Base-by-base conservation (phyloP, 1,284 basidiomycete genomes). In the Inonotus hispidus region DNA sequence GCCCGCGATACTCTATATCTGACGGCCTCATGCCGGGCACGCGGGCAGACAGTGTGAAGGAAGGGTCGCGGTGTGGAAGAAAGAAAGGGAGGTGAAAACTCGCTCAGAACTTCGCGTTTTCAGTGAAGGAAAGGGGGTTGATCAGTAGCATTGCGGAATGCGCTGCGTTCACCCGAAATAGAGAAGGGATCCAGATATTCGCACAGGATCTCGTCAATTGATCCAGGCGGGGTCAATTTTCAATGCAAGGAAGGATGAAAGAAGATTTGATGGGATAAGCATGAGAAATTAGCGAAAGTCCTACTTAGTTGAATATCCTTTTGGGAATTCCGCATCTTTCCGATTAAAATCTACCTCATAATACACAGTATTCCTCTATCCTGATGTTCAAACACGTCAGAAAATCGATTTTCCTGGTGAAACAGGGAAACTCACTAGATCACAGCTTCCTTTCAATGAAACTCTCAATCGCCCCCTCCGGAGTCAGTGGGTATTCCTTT, bases 401-500 rank as follows among this genome's bases (percentile, higher is more conserved):
- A 23, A 25, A 23, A 25, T 49, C n/a, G 7, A 16, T 16, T 43
- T 16, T 7, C 16, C 3, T 43, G 16, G 41, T 43, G 41, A 43
- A 43, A n/a, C 1, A 16, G 3, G 19, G n/a, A 29, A 49, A 49
- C 50, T 37, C 50, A 52, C 50, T 29, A 52, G 7, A 35, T 50
- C 68, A 89, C 60, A 91, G 70, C 54, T 77, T 78, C 58, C 88
- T 77, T 70, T 93, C 90, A 63, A 93, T 83, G 74, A 88, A 89
- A 68, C 88, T 90, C 72, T 91, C 81, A 60, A 93, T 89, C 27
- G 85, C 79, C 35, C 92, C 92, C 19, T 81, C 83, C 4, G 80
- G 68, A 1, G 83, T 90, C 53, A 88, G 73, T 4, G 87, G 82
- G 69, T 93, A 93, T 68, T 93, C 90, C 71, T 84, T 89, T 63